Percentiles rank a stretch among this genome's conserved stretches.
These are phyloP conservation scores for Gorgonomyces haynaldii DNA, from an alignment of 192 early-diverging fungal genomes.

Conservation along the genomic window DNA sequence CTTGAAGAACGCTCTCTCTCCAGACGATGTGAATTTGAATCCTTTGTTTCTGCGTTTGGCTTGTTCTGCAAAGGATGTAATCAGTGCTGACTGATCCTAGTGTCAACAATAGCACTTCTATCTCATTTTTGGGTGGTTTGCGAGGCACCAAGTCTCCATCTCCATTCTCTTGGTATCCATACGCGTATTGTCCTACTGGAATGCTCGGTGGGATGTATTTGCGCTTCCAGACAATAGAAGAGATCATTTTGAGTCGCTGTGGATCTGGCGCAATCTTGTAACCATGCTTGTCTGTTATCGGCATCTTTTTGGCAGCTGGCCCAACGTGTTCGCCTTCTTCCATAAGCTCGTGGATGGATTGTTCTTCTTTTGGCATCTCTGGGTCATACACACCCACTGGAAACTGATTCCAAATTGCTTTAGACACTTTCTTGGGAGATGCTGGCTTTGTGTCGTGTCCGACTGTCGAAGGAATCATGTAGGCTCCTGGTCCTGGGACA, in stretches of 20 bases:
- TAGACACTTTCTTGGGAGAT: not conserved
- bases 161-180: constrained; percentile 41
- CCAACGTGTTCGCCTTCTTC: too few relatives aligned
- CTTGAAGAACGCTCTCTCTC: constrained; percentile 19
- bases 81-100: constrained; percentile 24
- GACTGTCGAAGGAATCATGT: constrained; percentile 12
- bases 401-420: not conserved
- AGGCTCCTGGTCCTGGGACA: constrained; percentile 35
- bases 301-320: not conserved
- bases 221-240: constrained; percentile 33
- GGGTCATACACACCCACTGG: too few relatives aligned
- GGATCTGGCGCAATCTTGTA: not conserved
- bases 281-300: not conserved
- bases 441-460: not conserved
- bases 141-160: constrained; percentile 35
- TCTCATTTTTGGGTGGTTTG: constrained; percentile 26
- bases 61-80: constrained; percentile 34
- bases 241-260: constrained; percentile 8
- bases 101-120: constrained; percentile 14
- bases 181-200: constrained; percentile 24
- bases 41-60: constrained; percentile 26
- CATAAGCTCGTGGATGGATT: too few relatives aligned
- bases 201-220: constrained; percentile 43
- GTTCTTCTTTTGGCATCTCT: too few relatives aligned
- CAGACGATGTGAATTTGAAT: constrained; percentile 11